phyloP scores from a whole-genome alignment of 75 land plant genomes.

The Sequoia sempervirens region DNA sequence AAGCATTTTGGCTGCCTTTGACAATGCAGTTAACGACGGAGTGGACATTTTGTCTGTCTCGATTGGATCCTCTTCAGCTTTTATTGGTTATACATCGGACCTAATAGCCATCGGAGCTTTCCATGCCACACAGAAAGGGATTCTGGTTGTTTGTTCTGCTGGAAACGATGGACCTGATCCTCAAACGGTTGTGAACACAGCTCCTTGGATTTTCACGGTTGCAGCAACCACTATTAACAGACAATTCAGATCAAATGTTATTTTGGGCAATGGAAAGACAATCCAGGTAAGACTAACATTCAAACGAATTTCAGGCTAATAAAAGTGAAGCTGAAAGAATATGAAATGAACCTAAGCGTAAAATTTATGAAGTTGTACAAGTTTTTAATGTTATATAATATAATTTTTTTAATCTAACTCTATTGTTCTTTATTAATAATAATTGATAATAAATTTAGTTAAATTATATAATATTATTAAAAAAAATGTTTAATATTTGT shows the following conservation, averaged over 20 bases:
- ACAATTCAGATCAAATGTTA: slow-evolving; percentile 44
- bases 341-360: too few species aligned
- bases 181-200: slow-evolving; percentile 50
- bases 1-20: slow-evolving; percentile 55
- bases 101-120: slow-evolving; percentile 74
- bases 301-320: too few species aligned
- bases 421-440: too few species aligned
- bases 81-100: slow-evolving; percentile 43
- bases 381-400: neutral
- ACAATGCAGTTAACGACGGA: slow-evolving; percentile 72
- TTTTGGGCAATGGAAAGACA: slow-evolving; percentile 51
- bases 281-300: slow-evolving; percentile 24
- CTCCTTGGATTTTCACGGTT: slow-evolving; percentile 76
- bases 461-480: too few species aligned
- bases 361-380: neutral
- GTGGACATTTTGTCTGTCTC: slow-evolving; percentile 68
- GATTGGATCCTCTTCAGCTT: slow-evolving; percentile 42
- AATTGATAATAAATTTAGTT: neutral
- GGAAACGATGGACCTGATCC: slow-evolving; percentile 71
- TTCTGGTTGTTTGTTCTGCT: slow-evolving; percentile 57
- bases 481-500: too few species aligned
- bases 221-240: slow-evolving; percentile 69
- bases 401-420: too few species aligned
- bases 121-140: slow-evolving; percentile 52
- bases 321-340: too few species aligned